Base-by-base conservation (phyloP, 1,284 basidiomycete species). In the Cronartium quercuum region DNA sequence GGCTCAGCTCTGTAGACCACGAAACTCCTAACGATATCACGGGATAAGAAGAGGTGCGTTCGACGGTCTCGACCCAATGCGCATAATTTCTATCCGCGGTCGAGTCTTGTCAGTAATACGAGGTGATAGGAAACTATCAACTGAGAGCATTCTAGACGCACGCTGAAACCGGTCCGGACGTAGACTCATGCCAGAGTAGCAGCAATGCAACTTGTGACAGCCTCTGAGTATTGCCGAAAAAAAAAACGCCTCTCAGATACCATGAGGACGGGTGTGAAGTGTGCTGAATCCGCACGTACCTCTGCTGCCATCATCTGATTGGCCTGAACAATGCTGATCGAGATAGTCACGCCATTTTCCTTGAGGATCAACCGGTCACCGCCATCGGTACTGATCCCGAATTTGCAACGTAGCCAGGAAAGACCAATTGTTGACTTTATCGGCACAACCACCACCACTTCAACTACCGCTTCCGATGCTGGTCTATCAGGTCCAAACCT, bases 391-490 rank as follows among this genome's bases (percentile, higher is more conserved):
- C 37, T 51, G 5, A 73, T 58, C 10, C 61, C 70, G 21, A 73
- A 73, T 73, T 73, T 73, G 61, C 70, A 73, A 44, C 70, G 62
- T 4, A 73, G 44, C 70, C 70, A 73, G n/a, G 70, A 21, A 58
- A 42, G 51, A 0, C 58, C 63, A 1, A 60, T 5, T 21, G 63
- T 38, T 24, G 63, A 34, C 64, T 58, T 21, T 12, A 35, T 29
- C 35, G 70, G 70, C n/a, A 65, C 38, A 34, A 65, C 55, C 18
- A 73, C 42, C n/a, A 73, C 41, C 12, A 73, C 38, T 21, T 57
- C 42, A 10, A 66, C 41, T 66, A 35, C 44, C 44, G 62, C 37
- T 51, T 51, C 40, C 4, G 21, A n/a, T 37, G 15, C 41, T n/a
- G n/a, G n/a, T n/a, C n/a, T n/a, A n/a, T 34, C 63, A 24, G 42